These are phyloP conservation scores for Candolleomyces efflorescens DNA, from an alignment of 768 basidiomycete genomes.

Conservation along the genomic window DNA sequence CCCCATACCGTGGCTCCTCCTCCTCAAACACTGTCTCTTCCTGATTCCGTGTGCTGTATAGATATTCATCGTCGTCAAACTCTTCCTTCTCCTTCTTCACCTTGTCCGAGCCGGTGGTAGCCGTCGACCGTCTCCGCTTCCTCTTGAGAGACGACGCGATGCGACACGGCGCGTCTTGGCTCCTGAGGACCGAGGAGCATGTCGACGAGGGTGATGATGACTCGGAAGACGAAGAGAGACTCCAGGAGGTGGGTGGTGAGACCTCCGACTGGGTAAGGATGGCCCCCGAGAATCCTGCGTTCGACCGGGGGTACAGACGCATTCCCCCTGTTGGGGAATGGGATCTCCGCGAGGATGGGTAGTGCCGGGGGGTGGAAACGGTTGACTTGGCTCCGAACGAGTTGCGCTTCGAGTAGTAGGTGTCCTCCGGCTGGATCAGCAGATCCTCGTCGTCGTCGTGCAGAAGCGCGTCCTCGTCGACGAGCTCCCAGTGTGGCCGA, in stretches of 20 bases:
- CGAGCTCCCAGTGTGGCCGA: slow-evolving; percentile 5
- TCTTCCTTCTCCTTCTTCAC: background rate
- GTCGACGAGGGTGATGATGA: slow-evolving; percentile 4
- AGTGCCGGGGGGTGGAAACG: background rate
- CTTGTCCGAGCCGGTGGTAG: background rate
- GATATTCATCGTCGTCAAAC: slow-evolving; percentile 1
- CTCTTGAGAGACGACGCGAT: slow-evolving; percentile 5
- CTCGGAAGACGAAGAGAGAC: background rate
- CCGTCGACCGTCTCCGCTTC: slow-evolving; percentile 6
- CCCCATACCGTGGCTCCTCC: slow-evolving; percentile 12
- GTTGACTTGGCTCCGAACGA: slow-evolving; percentile 2
- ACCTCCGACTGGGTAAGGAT: slow-evolving; percentile 2
- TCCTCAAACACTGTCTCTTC: slow-evolving; percentile 5
- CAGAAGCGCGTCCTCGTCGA: slow-evolving; percentile 6
- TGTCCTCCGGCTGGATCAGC: background rate
- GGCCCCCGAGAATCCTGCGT: slow-evolving; percentile 1
- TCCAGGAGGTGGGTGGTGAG: slow-evolving; percentile 1
- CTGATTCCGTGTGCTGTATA: background rate
- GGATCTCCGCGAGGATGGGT: slow-evolving; percentile 3
- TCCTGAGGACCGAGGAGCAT: slow-evolving; percentile 6
- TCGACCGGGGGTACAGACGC: background rate
- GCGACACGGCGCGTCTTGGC: background rate
- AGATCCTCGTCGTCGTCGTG: slow-evolving; percentile 8
- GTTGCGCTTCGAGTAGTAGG: slow-evolving; percentile 6
- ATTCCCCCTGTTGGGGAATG: slow-evolving; percentile 3